Base-by-base conservation (phyloP, 805 yeast genomes). In the Diddensiella transvaalensis region DNA sequence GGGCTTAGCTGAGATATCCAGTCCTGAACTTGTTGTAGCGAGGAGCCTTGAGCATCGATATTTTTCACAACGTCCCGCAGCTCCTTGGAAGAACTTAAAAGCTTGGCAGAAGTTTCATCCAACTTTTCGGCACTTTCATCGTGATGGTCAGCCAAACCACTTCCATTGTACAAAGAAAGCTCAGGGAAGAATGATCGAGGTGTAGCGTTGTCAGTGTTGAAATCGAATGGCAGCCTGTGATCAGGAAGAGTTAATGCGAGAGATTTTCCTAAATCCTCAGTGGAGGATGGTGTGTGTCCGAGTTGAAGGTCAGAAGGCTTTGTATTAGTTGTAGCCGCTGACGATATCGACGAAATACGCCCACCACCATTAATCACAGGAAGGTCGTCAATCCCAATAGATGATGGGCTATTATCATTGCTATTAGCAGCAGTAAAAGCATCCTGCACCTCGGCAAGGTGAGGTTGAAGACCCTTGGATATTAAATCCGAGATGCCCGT, bases 1-100 rank as follows among this genome's bases (percentile, higher is more conserved):
- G 57, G 57, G 6, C 35, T 42, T 11, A 53, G 47, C 40, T 46
- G 44, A 11, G 52, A 42, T 24, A 64, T 53, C 65, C 65, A 62
- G 33, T 64, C 64, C 49, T 64, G 64, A 4, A 64, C 61, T 40
- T 59, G 60, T 44, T 61, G 60, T 13, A 64, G 55, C 1, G 61
- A 52, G 35, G 53, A 46, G 22, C 60, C 64, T 38, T 63, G 66
- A 26, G 56, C 39, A 6, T 57, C 64, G 15, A 64, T 47, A 22
- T 58, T 53, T 13, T 48, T 44, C 17, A 58, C 45, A 18, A 64
- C 47, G 18, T 53, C 55, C 23, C 60, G 63, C 18, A 63, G 42
- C n/a, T 54, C 54, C 11, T 47, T 50, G 10, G 47, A 29, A 21
- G 43, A n/a, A 15, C 33, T 19, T 39, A 17, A 36, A n/a, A 48